Evolutionary conservation across 2,329 filamentous ascomycete genomes (phyloP).

Genomic region (Aspergillus sp.): DNA sequence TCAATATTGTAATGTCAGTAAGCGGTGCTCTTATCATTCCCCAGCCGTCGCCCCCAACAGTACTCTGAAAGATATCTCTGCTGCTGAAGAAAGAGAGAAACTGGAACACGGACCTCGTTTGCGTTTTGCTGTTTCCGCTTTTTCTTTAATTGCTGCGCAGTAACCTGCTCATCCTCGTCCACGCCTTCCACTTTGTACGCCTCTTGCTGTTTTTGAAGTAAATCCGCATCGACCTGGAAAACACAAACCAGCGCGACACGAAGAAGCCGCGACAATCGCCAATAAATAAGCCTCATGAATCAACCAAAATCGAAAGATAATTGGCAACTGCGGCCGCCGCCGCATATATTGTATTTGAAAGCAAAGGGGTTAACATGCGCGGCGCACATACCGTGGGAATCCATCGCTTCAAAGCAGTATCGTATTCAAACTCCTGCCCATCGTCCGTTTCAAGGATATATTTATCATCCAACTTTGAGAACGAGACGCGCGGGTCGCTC

Average conservation of each 20-base stretch:
- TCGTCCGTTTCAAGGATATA: slow-evolving; percentile 78
- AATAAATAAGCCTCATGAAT: no score
- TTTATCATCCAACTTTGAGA: slow-evolving; percentile 72
- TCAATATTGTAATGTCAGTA: no score
- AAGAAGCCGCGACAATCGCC: no score
- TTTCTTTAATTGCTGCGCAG: slow-evolving; percentile 42
- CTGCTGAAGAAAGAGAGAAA: neutral
- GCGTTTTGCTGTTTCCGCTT: slow-evolving; percentile 47
- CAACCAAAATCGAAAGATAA: no score
- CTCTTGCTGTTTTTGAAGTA: slow-evolving; percentile 53
- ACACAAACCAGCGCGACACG: slow-evolving; percentile 13
- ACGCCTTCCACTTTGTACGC: slow-evolving; percentile 54
- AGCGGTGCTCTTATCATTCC: no score
- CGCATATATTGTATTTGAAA: no score
- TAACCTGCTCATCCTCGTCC: slow-evolving; percentile 45
- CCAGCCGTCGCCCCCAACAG: no score
- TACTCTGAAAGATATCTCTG: no score
- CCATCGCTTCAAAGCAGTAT: slow-evolving; percentile 65
- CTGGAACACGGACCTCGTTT: slow-evolving; percentile 41
- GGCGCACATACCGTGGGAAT: slow-evolving; percentile 51
- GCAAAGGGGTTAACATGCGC: no score
- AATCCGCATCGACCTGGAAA: slow-evolving; percentile 51
- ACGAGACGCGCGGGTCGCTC: slow-evolving; percentile 73
- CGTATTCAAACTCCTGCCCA: slow-evolving; percentile 77
- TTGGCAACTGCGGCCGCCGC: no score